A percentile compares a stretch with the other conserved stretches of the same genome.
Evolutionary conservation across 108 stramenopile genomes (phyloP).

Genomic region (Phaeodactylum tricornutum): DNA sequence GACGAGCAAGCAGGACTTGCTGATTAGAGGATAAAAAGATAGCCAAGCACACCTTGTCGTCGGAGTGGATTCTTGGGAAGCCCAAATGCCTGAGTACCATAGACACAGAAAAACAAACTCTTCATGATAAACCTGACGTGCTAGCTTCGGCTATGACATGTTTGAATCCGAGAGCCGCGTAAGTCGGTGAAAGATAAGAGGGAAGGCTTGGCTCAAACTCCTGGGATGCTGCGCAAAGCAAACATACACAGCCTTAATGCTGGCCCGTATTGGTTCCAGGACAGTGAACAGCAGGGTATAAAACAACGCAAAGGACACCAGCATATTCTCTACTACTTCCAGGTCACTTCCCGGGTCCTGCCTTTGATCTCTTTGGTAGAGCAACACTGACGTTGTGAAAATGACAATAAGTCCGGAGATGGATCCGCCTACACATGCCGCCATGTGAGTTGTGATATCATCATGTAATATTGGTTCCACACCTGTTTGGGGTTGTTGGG

Average conservation of each 20-base stretch:
- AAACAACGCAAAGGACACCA: slow-evolving; percentile 58
- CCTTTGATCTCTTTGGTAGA: slow-evolving; percentile 32
- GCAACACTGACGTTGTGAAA: slow-evolving; percentile 42
- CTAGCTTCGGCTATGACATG: no score
- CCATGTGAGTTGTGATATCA: slow-evolving; percentile 76
- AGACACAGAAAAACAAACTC: no score
- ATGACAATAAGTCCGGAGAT: slow-evolving; percentile 53
- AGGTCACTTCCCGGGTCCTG: slow-evolving; percentile 23
- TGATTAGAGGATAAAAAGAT: no score
- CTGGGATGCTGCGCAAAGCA: slow-evolving; percentile 78
- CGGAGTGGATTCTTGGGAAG: no score
- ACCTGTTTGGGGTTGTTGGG: slow-evolving; percentile 14
- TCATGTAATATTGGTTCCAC: slow-evolving; percentile 78
- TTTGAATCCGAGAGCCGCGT: slow-evolving; percentile 73
- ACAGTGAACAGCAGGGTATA: slow-evolving; percentile 75
- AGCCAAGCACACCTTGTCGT: no score
- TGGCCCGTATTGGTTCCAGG: slow-evolving; percentile 76
- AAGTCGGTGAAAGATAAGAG: slow-evolving; percentile 72
- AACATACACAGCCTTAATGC: slow-evolving; percentile 76
- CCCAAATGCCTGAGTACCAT: no score
- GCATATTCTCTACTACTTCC: slow-evolving; percentile 45
- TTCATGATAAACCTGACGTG: no score
- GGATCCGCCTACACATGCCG: slow-evolving; percentile 47
- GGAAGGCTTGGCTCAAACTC: slow-evolving; percentile 69
- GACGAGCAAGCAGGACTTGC: no score